Evolutionary conservation across 2,329 filamentous ascomycete species (phyloP).

Genomic region (Cyanodermella asteris): DNA sequence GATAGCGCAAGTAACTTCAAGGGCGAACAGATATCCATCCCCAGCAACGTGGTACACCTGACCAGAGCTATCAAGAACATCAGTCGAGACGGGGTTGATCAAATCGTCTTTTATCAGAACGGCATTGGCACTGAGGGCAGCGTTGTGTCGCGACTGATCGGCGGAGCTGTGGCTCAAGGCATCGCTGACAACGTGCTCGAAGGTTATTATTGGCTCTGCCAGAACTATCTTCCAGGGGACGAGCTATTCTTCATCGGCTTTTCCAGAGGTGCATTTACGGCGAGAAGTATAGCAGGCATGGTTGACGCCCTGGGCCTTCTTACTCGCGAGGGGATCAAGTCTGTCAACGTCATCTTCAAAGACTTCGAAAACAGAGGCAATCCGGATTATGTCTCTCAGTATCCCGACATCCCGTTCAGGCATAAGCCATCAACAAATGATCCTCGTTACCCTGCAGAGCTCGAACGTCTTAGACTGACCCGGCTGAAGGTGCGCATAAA

Average conservation of each 20-base stretch:
- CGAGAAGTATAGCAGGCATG: slow-evolving; percentile 15
- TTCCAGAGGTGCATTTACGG: slow-evolving; percentile 17
- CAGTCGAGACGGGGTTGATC: slow-evolving; percentile 24
- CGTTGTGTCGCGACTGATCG: slow-evolving; percentile 19
- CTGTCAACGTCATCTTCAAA: slow-evolving; percentile 13
- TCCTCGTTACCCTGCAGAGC: slow-evolving; percentile 10
- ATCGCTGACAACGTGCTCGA: slow-evolving; percentile 25
- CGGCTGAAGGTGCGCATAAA: slow-evolving; percentile 2
- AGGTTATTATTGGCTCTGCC: slow-evolving; percentile 17
- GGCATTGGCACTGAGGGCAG: slow-evolving; percentile 25
- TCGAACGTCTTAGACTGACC: slow-evolving; percentile 6
- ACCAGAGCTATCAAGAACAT: slow-evolving; percentile 26
- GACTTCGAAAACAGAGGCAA: slow-evolving; percentile 12
- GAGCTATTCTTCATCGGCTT: slow-evolving; percentile 18
- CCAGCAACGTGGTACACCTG: slow-evolving; percentile 28
- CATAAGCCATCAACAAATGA: slow-evolving; percentile 11
- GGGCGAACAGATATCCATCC: slow-evolving; percentile 20
- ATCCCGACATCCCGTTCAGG: slow-evolving; percentile 11
- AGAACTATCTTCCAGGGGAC: slow-evolving; percentile 15
- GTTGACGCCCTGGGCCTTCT: slow-evolving; percentile 15
- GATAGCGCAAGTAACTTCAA: too few species aligned
- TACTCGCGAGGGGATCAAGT: slow-evolving; percentile 11
- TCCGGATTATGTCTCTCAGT: slow-evolving; percentile 10
- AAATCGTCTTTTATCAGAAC: slow-evolving; percentile 29
- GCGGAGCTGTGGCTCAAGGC: slow-evolving; percentile 22